phyloP scores from a whole-genome alignment of 371 early-diverging fungal species.

The Rhizopus sp. region DNA sequence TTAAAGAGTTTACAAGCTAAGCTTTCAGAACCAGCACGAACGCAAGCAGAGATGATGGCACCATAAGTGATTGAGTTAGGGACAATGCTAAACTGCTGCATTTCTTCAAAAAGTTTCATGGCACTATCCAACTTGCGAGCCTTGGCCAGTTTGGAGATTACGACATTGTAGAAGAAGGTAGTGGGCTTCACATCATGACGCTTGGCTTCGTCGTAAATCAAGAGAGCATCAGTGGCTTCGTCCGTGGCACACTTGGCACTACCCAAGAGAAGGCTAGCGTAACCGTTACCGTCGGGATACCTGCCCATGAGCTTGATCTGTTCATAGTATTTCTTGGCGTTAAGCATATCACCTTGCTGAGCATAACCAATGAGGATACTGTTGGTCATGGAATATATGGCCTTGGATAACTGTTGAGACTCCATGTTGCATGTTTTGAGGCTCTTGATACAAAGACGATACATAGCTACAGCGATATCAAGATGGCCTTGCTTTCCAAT shows the following conservation, averaged over 20 bases:
- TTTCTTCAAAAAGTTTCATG: slow-evolving; percentile 61
- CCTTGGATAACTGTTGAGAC: slow-evolving; percentile 22
- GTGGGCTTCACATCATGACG: slow-evolving; percentile 60
- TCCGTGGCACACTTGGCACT: slow-evolving; percentile 55
- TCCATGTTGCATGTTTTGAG: slow-evolving; percentile 26
- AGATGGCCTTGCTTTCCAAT: slow-evolving; percentile 49
- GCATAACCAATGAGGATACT: slow-evolving; percentile 63
- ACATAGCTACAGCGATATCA: slow-evolving; percentile 33
- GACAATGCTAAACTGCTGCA: slow-evolving; percentile 50
- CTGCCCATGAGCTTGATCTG: slow-evolving; percentile 49
- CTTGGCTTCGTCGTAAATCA: slow-evolving; percentile 65
- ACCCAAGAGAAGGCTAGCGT: slow-evolving; percentile 51
- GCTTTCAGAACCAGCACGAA: slow-evolving; percentile 60
- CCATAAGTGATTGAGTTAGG: slow-evolving; percentile 67
- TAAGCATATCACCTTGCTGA: slow-evolving; percentile 53
- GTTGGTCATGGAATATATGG: slow-evolving; percentile 45
- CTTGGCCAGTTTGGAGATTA: slow-evolving; percentile 65
- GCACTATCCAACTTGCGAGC: slow-evolving; percentile 65
- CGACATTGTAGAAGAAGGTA: slow-evolving; percentile 67
- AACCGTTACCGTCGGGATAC: slow-evolving; percentile 53
- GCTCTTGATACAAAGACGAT: slow-evolving; percentile 27
- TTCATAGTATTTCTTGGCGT: slow-evolving; percentile 59
- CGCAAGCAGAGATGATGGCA: slow-evolving; percentile 64
- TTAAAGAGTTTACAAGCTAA: slow-evolving; percentile 52
- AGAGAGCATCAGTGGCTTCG: slow-evolving; percentile 57